Percentiles rank a stretch among this genome's conserved stretches.
These are phyloP conservation scores for Neurospora sp. DNA, from an alignment of 495 filamentous ascomycete species.

Conservation along the genomic window DNA sequence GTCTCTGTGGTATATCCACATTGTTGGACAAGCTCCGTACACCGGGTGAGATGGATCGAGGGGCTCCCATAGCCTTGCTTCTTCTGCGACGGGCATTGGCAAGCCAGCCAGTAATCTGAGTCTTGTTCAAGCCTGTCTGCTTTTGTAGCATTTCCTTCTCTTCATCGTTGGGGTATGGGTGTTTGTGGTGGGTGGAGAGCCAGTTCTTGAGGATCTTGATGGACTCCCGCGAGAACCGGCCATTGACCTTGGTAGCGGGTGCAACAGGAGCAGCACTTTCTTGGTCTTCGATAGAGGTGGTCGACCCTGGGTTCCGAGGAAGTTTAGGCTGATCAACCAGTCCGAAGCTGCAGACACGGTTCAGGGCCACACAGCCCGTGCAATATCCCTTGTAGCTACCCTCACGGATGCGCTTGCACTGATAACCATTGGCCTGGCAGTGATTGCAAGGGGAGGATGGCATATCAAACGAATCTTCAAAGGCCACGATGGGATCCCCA, in stretches of 20 bases:
- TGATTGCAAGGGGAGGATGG: slow-evolving; percentile 53
- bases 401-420: slow-evolving; percentile 65
- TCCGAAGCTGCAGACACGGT: slow-evolving; percentile 60
- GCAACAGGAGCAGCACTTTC: slow-evolving; percentile 33
- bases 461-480: slow-evolving; percentile 29
- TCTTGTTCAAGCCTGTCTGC: slow-evolving; percentile 62
- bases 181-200: slow-evolving; percentile 60
- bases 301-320: slow-evolving; percentile 10
- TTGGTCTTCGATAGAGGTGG: slow-evolving; percentile 27
- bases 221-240: slow-evolving; percentile 61
- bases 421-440: slow-evolving; percentile 55
- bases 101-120: slow-evolving; percentile 77
- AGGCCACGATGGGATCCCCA: slow-evolving; percentile 5
- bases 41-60: slow-evolving; percentile 48
- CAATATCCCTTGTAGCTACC: slow-evolving; percentile 59
- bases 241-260: slow-evolving; percentile 38
- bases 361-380: slow-evolving; percentile 69
- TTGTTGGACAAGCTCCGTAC: slow-evolving; percentile 42
- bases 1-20: slow-evolving; percentile 55
- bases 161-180: slow-evolving; percentile 73
- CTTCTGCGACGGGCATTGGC: slow-evolving; percentile 67
- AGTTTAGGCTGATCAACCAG: neutral
- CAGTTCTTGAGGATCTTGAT: slow-evolving; percentile 68
- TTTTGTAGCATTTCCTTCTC: slow-evolving; percentile 66
- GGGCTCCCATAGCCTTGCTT: slow-evolving; percentile 52